Conservation (phyloP, 306 rosid genomes). For the Inga oerstediana region DNA sequence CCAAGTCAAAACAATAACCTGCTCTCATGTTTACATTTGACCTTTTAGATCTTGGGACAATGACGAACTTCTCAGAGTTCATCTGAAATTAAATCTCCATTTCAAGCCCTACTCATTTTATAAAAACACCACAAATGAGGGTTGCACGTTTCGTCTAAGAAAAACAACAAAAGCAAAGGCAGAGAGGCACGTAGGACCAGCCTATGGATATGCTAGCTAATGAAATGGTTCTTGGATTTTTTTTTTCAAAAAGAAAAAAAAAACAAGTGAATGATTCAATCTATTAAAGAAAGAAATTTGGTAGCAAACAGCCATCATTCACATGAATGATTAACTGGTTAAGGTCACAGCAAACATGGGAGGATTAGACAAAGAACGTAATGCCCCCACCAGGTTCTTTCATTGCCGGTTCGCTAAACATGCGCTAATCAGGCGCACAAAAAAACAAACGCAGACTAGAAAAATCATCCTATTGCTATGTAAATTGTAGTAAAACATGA, state of each 20-base stretch:
- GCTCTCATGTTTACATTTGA: not conserved
- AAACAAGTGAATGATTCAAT: constrained; percentile 26
- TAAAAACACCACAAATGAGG: not conserved
- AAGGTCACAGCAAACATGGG: constrained; percentile 34
- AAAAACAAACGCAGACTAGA: not conserved
- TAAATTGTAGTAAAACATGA: constrained; percentile 25
- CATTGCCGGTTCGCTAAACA: constrained; percentile 11
- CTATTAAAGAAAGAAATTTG: constrained; percentile 29
- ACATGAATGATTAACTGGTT: constrained; percentile 40
- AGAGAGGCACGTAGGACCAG: constrained; percentile 36
- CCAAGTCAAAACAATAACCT: constrained; percentile 22
- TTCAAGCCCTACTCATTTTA: not conserved
- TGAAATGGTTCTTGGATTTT: constrained; percentile 24
- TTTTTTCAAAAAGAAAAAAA: not conserved
- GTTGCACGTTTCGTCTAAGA: not conserved
- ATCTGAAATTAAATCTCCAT: not conserved
- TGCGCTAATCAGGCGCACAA: constrained; percentile 28
- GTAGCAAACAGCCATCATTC: constrained; percentile 33
- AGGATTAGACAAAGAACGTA: constrained; percentile 35
- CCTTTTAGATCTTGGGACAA: not conserved
- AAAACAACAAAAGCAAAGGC: not conserved
- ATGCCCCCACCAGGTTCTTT: constrained; percentile 37
- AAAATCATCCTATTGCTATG: constrained; percentile 6
- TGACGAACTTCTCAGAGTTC: not conserved
- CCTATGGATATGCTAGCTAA: not conserved